Evolutionary conservation across 225 moss, liverwort and hornwort genomes (phyloP).

Genomic region (Asterella californica): DNA sequence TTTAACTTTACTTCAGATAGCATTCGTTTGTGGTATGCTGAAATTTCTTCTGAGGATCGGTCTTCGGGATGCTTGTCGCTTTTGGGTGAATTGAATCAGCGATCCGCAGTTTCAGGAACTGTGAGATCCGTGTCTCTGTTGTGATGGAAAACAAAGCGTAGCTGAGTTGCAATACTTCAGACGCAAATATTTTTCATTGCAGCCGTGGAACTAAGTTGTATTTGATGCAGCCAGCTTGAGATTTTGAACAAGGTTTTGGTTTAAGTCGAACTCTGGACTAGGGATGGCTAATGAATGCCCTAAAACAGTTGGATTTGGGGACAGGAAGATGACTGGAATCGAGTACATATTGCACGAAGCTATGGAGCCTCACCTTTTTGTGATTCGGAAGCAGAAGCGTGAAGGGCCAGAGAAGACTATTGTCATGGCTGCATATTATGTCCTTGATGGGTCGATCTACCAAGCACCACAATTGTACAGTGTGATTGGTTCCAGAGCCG

Average conservation of each 20-base stretch:
- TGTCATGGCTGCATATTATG: slow-evolving; percentile 73
- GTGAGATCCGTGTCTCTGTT: neutral
- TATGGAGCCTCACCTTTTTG: slow-evolving; percentile 91
- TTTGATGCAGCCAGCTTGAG: no score
- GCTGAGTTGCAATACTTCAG: neutral
- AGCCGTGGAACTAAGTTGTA: no score
- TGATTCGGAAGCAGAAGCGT: slow-evolving; percentile 91
- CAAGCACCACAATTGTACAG: slow-evolving; percentile 96
- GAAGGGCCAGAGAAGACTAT: slow-evolving; percentile 85
- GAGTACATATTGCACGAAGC: slow-evolving; percentile 92
- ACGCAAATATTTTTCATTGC: no score
- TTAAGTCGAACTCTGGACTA: neutral
- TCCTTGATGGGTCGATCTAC: slow-evolving; percentile 96
- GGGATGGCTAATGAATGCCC: neutral
- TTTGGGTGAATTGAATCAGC: neutral
- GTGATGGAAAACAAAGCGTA: neutral
- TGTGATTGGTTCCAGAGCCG: slow-evolving; percentile 92
- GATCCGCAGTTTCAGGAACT: neutral
- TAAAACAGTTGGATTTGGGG: slow-evolving; percentile 10
- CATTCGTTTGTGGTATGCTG: neutral
- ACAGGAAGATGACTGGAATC: slow-evolving; percentile 71
- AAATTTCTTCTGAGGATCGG: neutral
- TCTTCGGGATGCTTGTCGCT: neutral
- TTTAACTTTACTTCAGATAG: no score
- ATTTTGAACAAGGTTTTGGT: neutral